phyloP scores from a whole-genome alignment of 352 stramenopile species.

The Elongisporangium prolatum region DNA sequence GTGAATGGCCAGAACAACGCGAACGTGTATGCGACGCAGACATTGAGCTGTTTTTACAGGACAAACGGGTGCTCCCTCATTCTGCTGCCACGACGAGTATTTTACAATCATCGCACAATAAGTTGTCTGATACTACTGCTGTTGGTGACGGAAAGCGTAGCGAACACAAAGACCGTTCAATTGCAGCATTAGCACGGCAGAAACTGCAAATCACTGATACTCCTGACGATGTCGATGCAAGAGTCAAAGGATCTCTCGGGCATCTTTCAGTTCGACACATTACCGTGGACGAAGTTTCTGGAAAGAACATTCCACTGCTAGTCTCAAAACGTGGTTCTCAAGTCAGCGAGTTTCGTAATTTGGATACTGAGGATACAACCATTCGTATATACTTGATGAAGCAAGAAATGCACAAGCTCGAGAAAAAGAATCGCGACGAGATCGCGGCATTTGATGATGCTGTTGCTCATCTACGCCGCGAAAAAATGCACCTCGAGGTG shows the following conservation, averaged over 20 bases:
- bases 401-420: constrained; percentile 64
- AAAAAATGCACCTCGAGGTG: constrained; percentile 84
- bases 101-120: background rate
- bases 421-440: constrained; percentile 58
- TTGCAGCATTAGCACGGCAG: constrained; percentile 24
- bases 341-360: constrained; percentile 9
- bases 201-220: constrained; percentile 11
- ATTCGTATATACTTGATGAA: constrained; percentile 50
- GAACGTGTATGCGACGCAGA: constrained; percentile 78
- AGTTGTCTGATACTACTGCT: background rate
- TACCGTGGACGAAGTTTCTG: constrained; percentile 3
- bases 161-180: constrained; percentile 23
- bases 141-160: background rate
- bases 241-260: background rate
- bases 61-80: constrained; percentile 46
- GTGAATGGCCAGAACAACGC: constrained; percentile 88
- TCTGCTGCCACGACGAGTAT: constrained; percentile 11
- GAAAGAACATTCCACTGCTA: background rate
- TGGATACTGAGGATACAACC: constrained; percentile 41
- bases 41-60: constrained; percentile 59
- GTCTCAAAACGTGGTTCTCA: background rate
- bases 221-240: background rate
- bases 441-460: constrained; percentile 82
- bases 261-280: constrained; percentile 7
- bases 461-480: constrained; percentile 83